Evolutionary conservation across 257 asterid genomes (phyloP).

Genomic region (Anisodus tanguticus): DNA sequence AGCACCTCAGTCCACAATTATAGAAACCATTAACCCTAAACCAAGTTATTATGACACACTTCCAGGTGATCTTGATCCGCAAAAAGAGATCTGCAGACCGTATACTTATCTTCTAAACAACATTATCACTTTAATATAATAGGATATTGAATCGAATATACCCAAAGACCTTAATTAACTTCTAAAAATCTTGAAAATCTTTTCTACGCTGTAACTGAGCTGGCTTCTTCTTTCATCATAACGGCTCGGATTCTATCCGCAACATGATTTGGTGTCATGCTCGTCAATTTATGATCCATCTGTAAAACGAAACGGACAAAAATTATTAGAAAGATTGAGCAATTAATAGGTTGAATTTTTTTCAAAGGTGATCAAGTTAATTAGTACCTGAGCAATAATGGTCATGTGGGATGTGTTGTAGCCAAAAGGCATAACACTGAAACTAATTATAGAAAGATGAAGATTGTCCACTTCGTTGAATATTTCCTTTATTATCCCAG

Average conservation of each 20-base stretch:
- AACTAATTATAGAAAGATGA: slow-evolving; percentile 28
- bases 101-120: not conserved
- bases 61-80: not conserved
- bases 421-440: slow-evolving; percentile 38
- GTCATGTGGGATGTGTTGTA: slow-evolving; percentile 15
- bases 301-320: not conserved
- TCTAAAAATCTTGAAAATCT: not conserved
- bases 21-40: slow-evolving; percentile 16
- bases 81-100: not conserved
- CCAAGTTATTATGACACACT: slow-evolving; percentile 17
- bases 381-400: slow-evolving; percentile 39
- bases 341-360: not conserved
- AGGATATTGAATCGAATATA: not conserved
- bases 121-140: not conserved
- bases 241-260: slow-evolving; percentile 25
- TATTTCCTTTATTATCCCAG: slow-evolving; percentile 35
- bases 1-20: not conserved
- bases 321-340: not conserved
- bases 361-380: not conserved
- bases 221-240: slow-evolving; percentile 28
- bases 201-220: not conserved
- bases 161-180: not conserved
- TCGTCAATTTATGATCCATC: slow-evolving; percentile 26
- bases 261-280: slow-evolving; percentile 26
- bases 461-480: slow-evolving; percentile 32